Base-by-base conservation (phyloP, 2,329 filamentous ascomycete genomes). In the Beauveria caledonica region DNA sequence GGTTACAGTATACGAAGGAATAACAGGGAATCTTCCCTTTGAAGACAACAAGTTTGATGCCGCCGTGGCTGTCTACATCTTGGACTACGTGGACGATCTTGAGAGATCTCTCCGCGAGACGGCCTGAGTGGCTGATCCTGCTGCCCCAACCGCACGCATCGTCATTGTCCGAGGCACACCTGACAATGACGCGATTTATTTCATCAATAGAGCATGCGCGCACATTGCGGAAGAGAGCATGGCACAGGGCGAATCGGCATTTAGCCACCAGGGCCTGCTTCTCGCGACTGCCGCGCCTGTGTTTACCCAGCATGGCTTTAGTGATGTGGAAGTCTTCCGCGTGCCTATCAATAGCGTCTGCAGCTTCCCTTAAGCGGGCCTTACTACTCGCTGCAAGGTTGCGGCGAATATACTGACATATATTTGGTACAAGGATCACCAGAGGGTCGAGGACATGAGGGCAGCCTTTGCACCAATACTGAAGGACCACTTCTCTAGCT, bases 151-250 rank as follows among this genome's bases (percentile, higher is more conserved):
- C 27, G 61, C 58, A 15, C 58, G 61, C 25, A 60, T 62, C 27
- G 42, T 62, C 29, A 49, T 63, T 36, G 29, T 63, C 23, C 42
- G 56, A 27, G 62, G 58, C 2, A 55, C 62, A 1, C 62, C 62
- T 9, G 48, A 63, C 46, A 61, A 63, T 42, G 59, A 63, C 3
- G 49, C 56, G 1, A 36, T 59, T 9, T 46, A 52, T 15, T 44
- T 63, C 33, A 55, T 61, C 21, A 63, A 61, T 29, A 58, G 29
- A 10, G 53, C 44, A 15, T 63, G 59, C 27, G 40, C 45, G 10
- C 15, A 21, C 1, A 59, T 55, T 25, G 62, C 39, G 3, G 48
- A 45, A 21, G 36, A 39, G 36, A 48, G 55, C 13, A 49, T 58
- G 19, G 9, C 33, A 9, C 2, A 15, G 9, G 55, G 55, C 6